A percentile compares a stretch with the other conserved stretches of the same genome.
These are phyloP conservation scores for Coemansia sp. DNA, from an alignment of 192 early-diverging fungal genomes.

Conservation along the genomic window DNA sequence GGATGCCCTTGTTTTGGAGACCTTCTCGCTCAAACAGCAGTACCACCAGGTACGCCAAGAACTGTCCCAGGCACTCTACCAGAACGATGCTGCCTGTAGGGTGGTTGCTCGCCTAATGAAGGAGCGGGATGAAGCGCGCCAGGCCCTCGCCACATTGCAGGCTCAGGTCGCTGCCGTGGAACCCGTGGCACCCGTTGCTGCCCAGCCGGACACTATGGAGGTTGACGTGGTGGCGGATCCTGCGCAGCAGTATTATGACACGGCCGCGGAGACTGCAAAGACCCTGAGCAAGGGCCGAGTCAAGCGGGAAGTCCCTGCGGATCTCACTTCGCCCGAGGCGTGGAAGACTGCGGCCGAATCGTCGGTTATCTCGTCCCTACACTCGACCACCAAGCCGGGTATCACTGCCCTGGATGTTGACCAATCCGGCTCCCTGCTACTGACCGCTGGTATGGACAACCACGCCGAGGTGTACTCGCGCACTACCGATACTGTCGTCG, in stretches of 20 bases:
- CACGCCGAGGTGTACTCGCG: conserved; percentile 71
- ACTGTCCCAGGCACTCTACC: conserved; percentile 90
- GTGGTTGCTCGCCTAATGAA: conserved; percentile 90
- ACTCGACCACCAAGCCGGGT: conserved; percentile 71
- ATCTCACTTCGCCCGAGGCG: conserved; percentile 64
- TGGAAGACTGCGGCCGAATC: conserved; percentile 59
- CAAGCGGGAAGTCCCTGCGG: conserved; percentile 83
- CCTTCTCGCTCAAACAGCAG: conserved; percentile 88
- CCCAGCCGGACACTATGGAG: background rate
- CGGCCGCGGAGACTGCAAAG: conserved; percentile 43
- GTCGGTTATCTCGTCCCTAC: conserved; percentile 60
- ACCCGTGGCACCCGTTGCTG: conserved; percentile 27
- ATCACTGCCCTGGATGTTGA: conserved; percentile 62
- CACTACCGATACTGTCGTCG: conserved; percentile 61
- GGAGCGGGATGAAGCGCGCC: conserved; percentile 88
- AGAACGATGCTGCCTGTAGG: conserved; percentile 92
- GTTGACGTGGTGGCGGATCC: background rate
- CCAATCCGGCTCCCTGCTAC: conserved; percentile 57
- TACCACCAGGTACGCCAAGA: conserved; percentile 89
- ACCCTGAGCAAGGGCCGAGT: conserved; percentile 66
- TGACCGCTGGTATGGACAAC: conserved; percentile 82
- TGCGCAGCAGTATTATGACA: conserved; percentile 28
- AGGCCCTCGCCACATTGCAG: conserved; percentile 39
- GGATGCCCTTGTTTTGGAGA: conserved; percentile 95
- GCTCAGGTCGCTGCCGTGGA: conserved; percentile 32